Evolutionary conservation across 306 rosid genomes (phyloP).

Genomic region (Lathyrus oleraceus): DNA sequence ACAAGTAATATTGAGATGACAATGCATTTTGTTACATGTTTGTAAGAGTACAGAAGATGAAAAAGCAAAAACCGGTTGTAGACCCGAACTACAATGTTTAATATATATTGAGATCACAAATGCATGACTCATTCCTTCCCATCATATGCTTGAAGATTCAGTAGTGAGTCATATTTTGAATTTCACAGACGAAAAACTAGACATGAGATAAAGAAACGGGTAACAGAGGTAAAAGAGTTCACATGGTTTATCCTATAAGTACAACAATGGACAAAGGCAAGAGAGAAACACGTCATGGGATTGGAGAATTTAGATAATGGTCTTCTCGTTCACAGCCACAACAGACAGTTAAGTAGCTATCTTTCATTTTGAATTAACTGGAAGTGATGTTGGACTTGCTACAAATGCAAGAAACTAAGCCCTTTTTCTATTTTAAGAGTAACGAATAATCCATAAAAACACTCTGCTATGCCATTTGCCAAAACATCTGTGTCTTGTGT

Average conservation of each 20-base stretch:
- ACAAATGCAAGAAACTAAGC: background rate
- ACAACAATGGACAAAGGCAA: background rate
- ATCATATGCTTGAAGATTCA: constrained; percentile 14
- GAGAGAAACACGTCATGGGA: background rate
- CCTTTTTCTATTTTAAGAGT: background rate
- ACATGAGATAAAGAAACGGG: background rate
- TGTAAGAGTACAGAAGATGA: constrained; percentile 28
- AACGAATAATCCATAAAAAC: constrained; percentile 6
- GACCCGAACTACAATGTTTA: background rate
- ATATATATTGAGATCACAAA: background rate
- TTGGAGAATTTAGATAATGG: background rate
- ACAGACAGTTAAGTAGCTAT: background rate
- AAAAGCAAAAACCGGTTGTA: constrained; percentile 16
- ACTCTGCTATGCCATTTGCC: background rate
- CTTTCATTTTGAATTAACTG: background rate
- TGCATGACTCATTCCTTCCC: constrained; percentile 10
- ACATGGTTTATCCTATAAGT: background rate
- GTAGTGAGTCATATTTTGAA: background rate
- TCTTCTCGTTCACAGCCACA: background rate
- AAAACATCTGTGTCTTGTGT: constrained; percentile 3
- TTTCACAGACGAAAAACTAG: background rate
- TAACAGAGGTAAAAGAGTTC: constrained; percentile 1
- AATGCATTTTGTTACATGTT: constrained; percentile 7
- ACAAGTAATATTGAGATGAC: constrained; percentile 16
- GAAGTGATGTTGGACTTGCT: background rate